A percentile compares a stretch with the other conserved stretches of the same genome.
These are phyloP conservation scores for Bertia moriformis DNA, from an alignment of 2,329 filamentous ascomycete genomes.

Conservation along the genomic window DNA sequence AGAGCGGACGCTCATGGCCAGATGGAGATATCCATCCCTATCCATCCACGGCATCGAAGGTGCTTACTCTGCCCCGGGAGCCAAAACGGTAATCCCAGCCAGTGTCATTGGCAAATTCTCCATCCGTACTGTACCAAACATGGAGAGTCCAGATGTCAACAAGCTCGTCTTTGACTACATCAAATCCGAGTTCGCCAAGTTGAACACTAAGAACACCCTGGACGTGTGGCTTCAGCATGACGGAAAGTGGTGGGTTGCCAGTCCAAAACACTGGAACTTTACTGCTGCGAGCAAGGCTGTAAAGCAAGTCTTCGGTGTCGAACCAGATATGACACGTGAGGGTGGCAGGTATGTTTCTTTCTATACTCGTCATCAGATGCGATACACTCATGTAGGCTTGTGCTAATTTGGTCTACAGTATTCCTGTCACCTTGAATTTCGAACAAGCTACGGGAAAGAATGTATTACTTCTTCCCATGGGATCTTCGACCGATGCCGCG, in stretches of 20 bases:
- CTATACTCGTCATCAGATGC: not conserved
- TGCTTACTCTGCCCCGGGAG: slow-evolving; percentile 80
- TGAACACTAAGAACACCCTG: slow-evolving; percentile 82
- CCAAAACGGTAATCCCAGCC: slow-evolving; percentile 96
- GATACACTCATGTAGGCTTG: not conserved
- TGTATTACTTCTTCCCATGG: slow-evolving; percentile 88
- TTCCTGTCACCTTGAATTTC: slow-evolving; percentile 91
- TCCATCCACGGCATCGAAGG: slow-evolving; percentile 92
- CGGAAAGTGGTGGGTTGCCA: slow-evolving; percentile 98
- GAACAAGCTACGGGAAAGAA: slow-evolving; percentile 98
- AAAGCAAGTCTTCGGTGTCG: slow-evolving; percentile 81
- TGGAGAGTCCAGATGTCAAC: slow-evolving; percentile 86
- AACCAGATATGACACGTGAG: slow-evolving; percentile 90
- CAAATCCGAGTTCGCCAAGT: slow-evolving; percentile 69
- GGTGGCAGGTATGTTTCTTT: slow-evolving; percentile 58
- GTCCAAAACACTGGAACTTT: slow-evolving; percentile 98
- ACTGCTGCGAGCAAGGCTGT: slow-evolving; percentile 87
- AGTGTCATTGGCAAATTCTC: slow-evolving; percentile 98
- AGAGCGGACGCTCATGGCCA: slow-evolving; percentile 82
- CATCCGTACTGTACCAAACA: slow-evolving; percentile 91
- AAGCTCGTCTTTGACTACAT: slow-evolving; percentile 71
- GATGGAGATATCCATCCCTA: slow-evolving; percentile 88
- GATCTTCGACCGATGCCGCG: slow-evolving; percentile 86
- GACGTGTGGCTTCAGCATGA: slow-evolving; percentile 72
- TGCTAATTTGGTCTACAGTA: slow-evolving; percentile 34